phyloP scores from a whole-genome alignment of 2,329 filamentous ascomycete species.

The Exophiala oligosperma region DNA sequence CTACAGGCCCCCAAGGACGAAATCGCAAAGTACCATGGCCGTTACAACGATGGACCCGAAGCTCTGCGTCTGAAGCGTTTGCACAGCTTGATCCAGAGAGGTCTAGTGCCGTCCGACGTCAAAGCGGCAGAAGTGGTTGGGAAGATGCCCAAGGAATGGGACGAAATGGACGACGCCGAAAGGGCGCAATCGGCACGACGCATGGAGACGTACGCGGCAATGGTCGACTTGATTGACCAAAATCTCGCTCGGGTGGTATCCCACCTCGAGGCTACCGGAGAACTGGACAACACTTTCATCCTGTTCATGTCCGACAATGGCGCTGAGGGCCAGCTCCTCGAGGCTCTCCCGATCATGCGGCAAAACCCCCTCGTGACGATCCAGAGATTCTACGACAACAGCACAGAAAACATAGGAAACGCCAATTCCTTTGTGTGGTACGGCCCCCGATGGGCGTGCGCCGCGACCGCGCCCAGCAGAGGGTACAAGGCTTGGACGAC shows the following conservation, averaged over 20 bases:
- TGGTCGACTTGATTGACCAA: slow-evolving; percentile 49
- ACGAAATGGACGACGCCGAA: too few relatives aligned
- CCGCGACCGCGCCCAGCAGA: slow-evolving; percentile 44
- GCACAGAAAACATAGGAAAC: slow-evolving; percentile 41
- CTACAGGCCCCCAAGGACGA: slow-evolving; percentile 59
- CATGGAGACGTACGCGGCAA: slow-evolving; percentile 53
- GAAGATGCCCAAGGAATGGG: too few relatives aligned
- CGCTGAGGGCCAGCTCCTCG: slow-evolving; percentile 48
- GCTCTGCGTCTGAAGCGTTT: slow-evolving; percentile 56
- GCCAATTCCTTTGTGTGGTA: slow-evolving; percentile 51
- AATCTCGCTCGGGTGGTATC: slow-evolving; percentile 48
- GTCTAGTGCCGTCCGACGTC: slow-evolving; percentile 53
- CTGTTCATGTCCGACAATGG: slow-evolving; percentile 53
- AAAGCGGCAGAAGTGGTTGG: slow-evolving; percentile 29
- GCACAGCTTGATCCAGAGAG: slow-evolving; percentile 57
- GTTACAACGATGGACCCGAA: slow-evolving; percentile 63
- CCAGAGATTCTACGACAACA: slow-evolving; percentile 37
- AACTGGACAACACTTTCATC: slow-evolving; percentile 51
- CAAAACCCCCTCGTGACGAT: slow-evolving; percentile 40
- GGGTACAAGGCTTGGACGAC: slow-evolving; percentile 36
- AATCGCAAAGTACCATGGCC: slow-evolving; percentile 57
- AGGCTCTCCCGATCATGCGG: slow-evolving; percentile 43
- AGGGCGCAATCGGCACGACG: too few relatives aligned
- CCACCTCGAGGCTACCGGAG: slow-evolving; percentile 45
- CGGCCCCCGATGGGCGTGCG: slow-evolving; percentile 49